Percentiles rank a stretch among this genome's conserved stretches.
phyloP scores from a whole-genome alignment of 129 eudicot genomes.

The Kitagawia praeruptora region DNA sequence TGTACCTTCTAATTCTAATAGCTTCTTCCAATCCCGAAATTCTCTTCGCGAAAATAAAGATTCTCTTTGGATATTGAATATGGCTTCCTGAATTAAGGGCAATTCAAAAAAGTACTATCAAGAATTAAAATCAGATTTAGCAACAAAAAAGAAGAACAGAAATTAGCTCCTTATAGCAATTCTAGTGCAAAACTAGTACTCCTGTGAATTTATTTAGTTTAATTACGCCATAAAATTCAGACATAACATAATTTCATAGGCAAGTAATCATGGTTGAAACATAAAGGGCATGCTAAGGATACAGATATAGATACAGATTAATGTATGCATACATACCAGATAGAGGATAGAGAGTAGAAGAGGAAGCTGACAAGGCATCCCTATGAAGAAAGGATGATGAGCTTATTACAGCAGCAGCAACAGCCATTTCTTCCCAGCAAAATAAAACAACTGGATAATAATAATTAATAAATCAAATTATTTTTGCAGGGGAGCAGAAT shows the following conservation, averaged over 20 bases:
- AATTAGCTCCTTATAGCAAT: background rate
- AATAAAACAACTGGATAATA: background rate
- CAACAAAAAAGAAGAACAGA: background rate
- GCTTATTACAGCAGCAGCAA: background rate
- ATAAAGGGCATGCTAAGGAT: background rate
- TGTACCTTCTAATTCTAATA: conserved; percentile 67
- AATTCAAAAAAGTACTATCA: conserved; percentile 12
- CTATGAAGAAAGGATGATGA: background rate
- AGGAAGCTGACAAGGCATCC: background rate
- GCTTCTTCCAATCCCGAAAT: conserved; percentile 77
- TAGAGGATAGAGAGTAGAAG: background rate
- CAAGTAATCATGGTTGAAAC: background rate
- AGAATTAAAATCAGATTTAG: background rate
- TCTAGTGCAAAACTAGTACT: background rate
- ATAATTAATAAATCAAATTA: background rate
- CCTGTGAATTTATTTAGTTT: background rate
- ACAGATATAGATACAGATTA: background rate
- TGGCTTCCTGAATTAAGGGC: conserved; percentile 18
- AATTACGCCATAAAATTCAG: background rate
- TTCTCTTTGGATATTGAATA: conserved; percentile 20
- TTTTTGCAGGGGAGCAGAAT: background rate
- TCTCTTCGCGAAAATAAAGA: conserved; percentile 53
- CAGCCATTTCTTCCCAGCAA: background rate
- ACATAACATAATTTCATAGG: background rate
- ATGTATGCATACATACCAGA: background rate